Evolutionary conservation across 768 basidiomycete species (phyloP), one percentile per base, ranked within the genome.

Genomic region (Boletellus emodensis): DNA sequence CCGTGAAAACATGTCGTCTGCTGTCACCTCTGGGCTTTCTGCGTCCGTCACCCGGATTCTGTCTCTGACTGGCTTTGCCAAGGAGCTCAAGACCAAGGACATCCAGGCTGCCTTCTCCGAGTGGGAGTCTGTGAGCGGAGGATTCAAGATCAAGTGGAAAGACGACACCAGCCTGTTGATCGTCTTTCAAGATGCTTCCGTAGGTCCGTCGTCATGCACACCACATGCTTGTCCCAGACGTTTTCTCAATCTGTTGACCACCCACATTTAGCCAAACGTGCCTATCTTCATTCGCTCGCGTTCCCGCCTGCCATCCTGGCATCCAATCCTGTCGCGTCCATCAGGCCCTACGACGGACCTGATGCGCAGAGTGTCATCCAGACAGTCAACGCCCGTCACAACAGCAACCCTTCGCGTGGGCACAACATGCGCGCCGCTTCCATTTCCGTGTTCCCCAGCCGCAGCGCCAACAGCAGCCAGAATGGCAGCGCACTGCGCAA

Each of bases 71-170:
- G 90, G 93, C 59, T 99, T 99, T 66, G 81, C 90, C 10, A 88
- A 94, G 66, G 88, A 94, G 73, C 82, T 99, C 62, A 99, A 98
- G 76, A 99, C 96, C 45, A 87, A 92, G 68, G 96, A 99, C 71
- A 90, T 99, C 43, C 94, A 97, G 65, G 65, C 77, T 38, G 88
- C 92, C 40, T 96, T 98, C 69, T 75, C 84, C 44, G 92, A 94
- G 40, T 98, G 87, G 80, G 93, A 96, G 61, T 78, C 72, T 52
- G 74, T 84, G 46, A 82, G 76, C 49, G 96, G 95, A 26, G 96
- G 96, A 20, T 96, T 95, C 76, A 93, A 94, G 79, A 94, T 99
- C 67, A 99, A 99, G 69, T 99, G 96, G 96, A 81, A 83, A 61
- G 94, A 99, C 70, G 96, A 99, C 71, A 93, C 91, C 34, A 94